These are phyloP conservation scores for Helotiales sp. DNA, from an alignment of 2,329 filamentous ascomycete species.

Conservation along the genomic window DNA sequence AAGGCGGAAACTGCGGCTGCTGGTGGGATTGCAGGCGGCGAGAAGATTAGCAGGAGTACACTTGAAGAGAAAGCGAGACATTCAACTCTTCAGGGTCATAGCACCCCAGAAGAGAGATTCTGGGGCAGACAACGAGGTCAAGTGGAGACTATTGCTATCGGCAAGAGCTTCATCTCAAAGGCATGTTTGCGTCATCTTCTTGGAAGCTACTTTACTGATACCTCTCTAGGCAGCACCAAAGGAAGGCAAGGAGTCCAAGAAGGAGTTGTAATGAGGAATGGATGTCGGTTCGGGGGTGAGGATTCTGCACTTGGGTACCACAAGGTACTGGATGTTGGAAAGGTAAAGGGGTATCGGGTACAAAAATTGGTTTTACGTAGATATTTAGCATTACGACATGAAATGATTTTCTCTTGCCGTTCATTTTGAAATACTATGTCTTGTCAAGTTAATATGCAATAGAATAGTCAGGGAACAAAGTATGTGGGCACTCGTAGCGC, in stretches of 20 bases:
- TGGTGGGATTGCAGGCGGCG: slow-evolving; percentile 55
- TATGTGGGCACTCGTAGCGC: too few species aligned
- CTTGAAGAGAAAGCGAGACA: slow-evolving; percentile 68
- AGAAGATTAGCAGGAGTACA: slow-evolving; percentile 67
- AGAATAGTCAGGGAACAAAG: too few species aligned
- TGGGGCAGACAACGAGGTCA: slow-evolving; percentile 66
- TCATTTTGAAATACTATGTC: too few species aligned
- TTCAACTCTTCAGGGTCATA: slow-evolving; percentile 55
- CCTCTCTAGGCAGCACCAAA: slow-evolving; percentile 23
- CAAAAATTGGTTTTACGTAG: neutral
- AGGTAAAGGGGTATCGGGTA: neutral
- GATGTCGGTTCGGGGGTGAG: neutral
- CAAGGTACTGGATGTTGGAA: neutral
- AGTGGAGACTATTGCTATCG: slow-evolving; percentile 61
- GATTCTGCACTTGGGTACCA: too few species aligned
- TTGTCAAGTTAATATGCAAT: too few species aligned
- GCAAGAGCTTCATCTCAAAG: slow-evolving; percentile 59
- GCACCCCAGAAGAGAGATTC: slow-evolving; percentile 62
- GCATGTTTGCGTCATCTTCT: slow-evolving; percentile 31
- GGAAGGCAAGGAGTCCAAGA: slow-evolving; percentile 28
- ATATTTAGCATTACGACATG: slow-evolving; percentile 5
- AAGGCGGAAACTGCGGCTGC: slow-evolving; percentile 54
- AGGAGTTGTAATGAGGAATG: slow-evolving; percentile 23
- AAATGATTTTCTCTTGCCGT: neutral
- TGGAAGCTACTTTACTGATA: neutral